These are phyloP conservation scores for Wickerhamomyces bisporus DNA, from an alignment of 805 yeast species.

Conservation along the genomic window DNA sequence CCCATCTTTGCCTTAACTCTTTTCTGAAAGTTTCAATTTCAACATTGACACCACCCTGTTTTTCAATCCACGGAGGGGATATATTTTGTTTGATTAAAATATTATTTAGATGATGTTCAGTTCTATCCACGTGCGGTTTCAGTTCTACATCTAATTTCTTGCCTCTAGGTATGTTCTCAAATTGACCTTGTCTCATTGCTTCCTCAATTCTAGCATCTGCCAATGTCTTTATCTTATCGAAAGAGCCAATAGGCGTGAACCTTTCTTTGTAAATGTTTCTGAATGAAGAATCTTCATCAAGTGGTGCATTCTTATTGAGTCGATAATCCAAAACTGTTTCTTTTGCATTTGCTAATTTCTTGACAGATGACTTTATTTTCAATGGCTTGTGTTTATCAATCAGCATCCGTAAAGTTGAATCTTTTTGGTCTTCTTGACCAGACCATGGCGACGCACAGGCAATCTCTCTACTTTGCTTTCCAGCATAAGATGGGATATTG, in stretches of 20 bases:
- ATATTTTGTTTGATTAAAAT: constrained; percentile 72
- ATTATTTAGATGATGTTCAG: constrained; percentile 75
- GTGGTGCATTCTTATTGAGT: constrained; percentile 27
- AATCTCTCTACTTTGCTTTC: constrained; percentile 38
- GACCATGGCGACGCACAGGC: constrained; percentile 56
- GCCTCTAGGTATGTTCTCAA: constrained; percentile 60
- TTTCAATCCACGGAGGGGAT: constrained; percentile 88
- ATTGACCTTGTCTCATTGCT: constrained; percentile 66
- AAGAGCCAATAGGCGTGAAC: constrained; percentile 37
- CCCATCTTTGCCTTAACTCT: constrained; percentile 38
- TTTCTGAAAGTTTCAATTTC: constrained; percentile 44
- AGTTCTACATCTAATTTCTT: constrained; percentile 42
- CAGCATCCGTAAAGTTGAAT: constrained; percentile 49
- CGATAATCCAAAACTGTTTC: constrained; percentile 64
- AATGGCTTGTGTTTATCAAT: constrained; percentile 44
- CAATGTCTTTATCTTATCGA: constrained; percentile 47
- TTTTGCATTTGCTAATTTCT: constrained; percentile 52
- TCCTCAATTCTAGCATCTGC: constrained; percentile 78
- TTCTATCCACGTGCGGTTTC: constrained; percentile 57
- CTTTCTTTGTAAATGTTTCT: constrained; percentile 58
- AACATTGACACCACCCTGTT: constrained; percentile 51
- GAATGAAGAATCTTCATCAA: constrained; percentile 44
- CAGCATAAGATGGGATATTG: constrained; percentile 39
- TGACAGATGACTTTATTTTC: constrained; percentile 21
- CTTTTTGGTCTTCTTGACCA: constrained; percentile 46